These are phyloP conservation scores for Myriosclerotinia duriaeana DNA, from an alignment of 2,329 filamentous ascomycete species.

Conservation along the genomic window DNA sequence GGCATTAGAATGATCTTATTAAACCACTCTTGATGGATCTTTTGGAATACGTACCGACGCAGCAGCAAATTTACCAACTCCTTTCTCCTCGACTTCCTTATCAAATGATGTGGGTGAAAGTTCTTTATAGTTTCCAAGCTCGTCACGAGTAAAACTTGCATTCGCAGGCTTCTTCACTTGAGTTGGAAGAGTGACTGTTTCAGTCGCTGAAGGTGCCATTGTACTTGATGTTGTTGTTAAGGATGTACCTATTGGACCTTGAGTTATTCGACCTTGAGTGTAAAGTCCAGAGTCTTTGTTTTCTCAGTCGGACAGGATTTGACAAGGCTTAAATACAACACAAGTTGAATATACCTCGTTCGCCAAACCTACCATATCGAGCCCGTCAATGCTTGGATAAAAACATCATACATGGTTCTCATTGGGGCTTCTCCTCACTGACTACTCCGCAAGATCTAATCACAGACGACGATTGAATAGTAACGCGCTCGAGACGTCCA, in stretches of 20 bases:
- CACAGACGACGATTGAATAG: background rate
- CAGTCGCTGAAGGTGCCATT: constrained; percentile 39
- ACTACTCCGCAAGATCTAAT: constrained; percentile 1
- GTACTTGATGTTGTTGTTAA: background rate
- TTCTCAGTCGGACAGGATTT: background rate
- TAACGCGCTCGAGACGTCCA: background rate
- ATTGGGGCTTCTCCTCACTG: constrained; percentile 8
- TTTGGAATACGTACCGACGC: constrained; percentile 34
- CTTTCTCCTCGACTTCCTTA: constrained; percentile 37
- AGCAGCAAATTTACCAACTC: constrained; percentile 33
- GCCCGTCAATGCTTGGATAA: constrained; percentile 19
- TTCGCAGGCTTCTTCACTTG: constrained; percentile 22
- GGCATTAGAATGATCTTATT: background rate
- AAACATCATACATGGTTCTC: constrained; percentile 18
- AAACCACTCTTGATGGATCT: background rate
- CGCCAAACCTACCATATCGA: constrained; percentile 1
- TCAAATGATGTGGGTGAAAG: constrained; percentile 38
- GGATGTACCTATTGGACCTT: background rate
- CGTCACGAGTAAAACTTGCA: constrained; percentile 31
- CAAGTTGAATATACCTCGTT: background rate
- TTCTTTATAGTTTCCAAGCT: constrained; percentile 38
- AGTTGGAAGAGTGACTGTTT: constrained; percentile 32
- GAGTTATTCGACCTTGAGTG: background rate
- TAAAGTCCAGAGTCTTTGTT: background rate
- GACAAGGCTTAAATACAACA: constrained; percentile 14